phyloP scores from a whole-genome alignment of 2,329 filamentous ascomycete species.

The Penicillium brasilianum region DNA sequence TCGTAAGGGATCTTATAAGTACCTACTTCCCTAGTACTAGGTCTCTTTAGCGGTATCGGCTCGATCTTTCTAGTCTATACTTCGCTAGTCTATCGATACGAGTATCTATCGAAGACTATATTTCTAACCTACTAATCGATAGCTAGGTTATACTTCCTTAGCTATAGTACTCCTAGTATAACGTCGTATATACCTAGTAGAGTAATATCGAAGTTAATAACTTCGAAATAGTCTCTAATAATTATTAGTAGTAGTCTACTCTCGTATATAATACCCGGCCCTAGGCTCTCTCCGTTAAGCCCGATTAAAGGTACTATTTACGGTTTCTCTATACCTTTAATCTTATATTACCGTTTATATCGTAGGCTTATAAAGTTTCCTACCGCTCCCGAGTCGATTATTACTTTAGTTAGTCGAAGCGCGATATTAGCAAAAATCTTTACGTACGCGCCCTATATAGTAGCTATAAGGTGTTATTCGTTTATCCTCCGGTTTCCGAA shows the following conservation, averaged over 20 bases:
- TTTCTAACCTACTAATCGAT: neutral
- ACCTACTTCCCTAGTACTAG: no score
- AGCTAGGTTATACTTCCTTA: neutral
- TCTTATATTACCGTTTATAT: neutral
- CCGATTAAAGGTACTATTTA: neutral
- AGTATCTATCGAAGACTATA: neutral
- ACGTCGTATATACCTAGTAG: neutral
- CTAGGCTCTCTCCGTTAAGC: neutral
- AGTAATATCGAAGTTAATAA: neutral
- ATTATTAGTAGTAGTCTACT: neutral
- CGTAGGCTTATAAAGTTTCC: neutral
- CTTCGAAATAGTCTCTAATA: neutral
- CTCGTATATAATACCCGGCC: neutral
- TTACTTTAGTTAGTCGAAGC: neutral
- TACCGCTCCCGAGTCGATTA: neutral
- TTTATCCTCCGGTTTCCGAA: neutral
- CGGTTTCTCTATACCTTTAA: neutral
- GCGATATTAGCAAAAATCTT: neutral
- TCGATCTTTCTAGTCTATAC: neutral
- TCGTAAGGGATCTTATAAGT: no score
- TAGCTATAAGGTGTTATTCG: neutral
- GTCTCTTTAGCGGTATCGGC: no score
- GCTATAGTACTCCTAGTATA: neutral
- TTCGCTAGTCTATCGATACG: neutral
- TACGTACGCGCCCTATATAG: neutral